phyloP scores from a whole-genome alignment of 371 early-diverging fungal species.

The Umbelopsis sp. region DNA sequence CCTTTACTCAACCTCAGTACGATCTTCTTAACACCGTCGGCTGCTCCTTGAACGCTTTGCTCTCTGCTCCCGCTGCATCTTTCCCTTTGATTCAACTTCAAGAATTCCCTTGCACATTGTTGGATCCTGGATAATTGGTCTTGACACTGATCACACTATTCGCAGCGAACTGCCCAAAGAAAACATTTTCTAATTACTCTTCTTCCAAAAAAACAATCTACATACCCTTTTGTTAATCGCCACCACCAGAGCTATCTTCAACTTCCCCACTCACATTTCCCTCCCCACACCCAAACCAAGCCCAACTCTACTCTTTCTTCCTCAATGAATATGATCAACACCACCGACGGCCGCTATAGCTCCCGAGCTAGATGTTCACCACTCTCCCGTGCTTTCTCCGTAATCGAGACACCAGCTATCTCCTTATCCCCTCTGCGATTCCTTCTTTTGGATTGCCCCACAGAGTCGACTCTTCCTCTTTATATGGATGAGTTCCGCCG shows the following conservation, averaged over 20 bases:
- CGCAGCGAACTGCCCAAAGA: neutral
- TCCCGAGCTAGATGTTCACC: slow-evolving; percentile 14
- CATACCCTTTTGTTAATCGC: neutral
- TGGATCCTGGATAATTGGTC: slow-evolving; percentile 19
- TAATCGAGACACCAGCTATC: slow-evolving; percentile 18
- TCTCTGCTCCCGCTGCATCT: slow-evolving; percentile 18
- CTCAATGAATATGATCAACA: slow-evolving; percentile 17
- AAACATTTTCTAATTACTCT: neutral
- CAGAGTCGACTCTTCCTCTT: slow-evolving; percentile 75
- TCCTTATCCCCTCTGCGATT: slow-evolving; percentile 61
- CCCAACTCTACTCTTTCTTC: neutral
- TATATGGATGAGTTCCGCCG: slow-evolving; percentile 79
- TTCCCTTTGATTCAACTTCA: slow-evolving; percentile 19
- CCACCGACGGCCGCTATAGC: slow-evolving; percentile 15
- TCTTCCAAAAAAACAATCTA: neutral
- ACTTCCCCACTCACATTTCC: neutral
- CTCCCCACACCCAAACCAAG: neutral
- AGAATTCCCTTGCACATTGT: slow-evolving; percentile 20
- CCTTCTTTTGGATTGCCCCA: slow-evolving; percentile 89
- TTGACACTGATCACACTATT: neutral
- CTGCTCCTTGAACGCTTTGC: slow-evolving; percentile 13
- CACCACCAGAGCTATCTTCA: neutral
- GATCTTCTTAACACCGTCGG: slow-evolving; percentile 15
- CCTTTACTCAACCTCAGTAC: slow-evolving; percentile 19
- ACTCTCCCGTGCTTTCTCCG: slow-evolving; percentile 17